A percentile compares a stretch with the other conserved stretches of the same genome.
Evolutionary conservation across 1,284 basidiomycete species (phyloP).

Genomic region (Cryptococcus amylolentus): DNA sequence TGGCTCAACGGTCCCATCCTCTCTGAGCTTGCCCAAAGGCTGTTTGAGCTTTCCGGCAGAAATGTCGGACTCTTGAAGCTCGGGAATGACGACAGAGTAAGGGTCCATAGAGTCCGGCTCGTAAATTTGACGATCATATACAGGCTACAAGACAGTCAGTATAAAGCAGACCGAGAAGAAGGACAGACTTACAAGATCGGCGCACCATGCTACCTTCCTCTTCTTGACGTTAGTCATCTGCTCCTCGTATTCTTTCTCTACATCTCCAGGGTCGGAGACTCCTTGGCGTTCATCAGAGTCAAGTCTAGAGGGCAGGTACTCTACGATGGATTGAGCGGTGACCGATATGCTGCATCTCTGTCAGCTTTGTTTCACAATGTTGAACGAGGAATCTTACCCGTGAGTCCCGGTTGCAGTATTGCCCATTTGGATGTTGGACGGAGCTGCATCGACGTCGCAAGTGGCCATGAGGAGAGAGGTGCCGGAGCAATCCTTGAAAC

Average conservation of each 20-base stretch:
- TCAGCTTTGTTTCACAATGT: neutral
- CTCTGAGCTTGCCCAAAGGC: conserved; percentile 1
- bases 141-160: conserved; percentile 2
- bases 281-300: neutral
- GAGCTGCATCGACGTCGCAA: conserved; percentile 6
- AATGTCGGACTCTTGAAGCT: neutral
- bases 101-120: conserved; percentile 1
- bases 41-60: conserved; percentile 1
- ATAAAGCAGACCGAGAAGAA: neutral
- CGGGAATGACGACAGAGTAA: neutral
- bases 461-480: conserved; percentile 14
- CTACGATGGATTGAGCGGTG: conserved; percentile 4
- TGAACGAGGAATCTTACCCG: conserved; percentile 10
- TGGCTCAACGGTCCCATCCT: neutral
- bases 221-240: neutral
- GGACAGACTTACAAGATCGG: neutral
- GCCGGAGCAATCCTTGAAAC: conserved; percentile 8
- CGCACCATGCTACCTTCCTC: conserved; percentile 16
- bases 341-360: conserved; percentile 3
- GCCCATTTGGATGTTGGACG: neutral
- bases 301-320: conserved; percentile 1
- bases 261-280: neutral
- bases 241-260: neutral
- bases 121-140: conserved; percentile 7
- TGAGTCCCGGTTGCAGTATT: conserved; percentile 13